phyloP scores from a whole-genome alignment of 495 filamentous ascomycete genomes.

The Amphirosellinia nigrospora region DNA sequence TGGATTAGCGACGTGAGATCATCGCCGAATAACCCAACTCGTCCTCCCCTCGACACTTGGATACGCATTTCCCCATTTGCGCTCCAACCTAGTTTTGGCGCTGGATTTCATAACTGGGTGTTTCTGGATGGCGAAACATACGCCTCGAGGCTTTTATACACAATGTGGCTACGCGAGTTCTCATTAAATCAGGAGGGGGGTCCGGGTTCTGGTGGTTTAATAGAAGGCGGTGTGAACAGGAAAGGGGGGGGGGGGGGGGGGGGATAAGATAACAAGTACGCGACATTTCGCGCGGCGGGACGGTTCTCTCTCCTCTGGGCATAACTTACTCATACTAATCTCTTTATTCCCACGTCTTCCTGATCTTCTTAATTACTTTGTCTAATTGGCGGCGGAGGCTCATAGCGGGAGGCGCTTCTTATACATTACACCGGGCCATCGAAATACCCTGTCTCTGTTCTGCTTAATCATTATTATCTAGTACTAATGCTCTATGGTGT shows the following conservation, averaged over 20 bases:
- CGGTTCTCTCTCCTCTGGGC: neutral
- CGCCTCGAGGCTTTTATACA: neutral
- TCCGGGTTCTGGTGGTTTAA: neutral
- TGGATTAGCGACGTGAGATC: conserved; percentile 33
- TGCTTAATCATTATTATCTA: neutral
- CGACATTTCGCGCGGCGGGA: neutral
- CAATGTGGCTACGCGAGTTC: neutral
- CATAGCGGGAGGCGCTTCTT: neutral
- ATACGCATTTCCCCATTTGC: neutral
- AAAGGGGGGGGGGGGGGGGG: no score
- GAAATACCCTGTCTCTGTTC: neutral
- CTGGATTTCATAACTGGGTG: neutral
- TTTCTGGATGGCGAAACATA: neutral
- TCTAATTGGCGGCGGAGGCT: neutral
- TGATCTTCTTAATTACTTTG: neutral
- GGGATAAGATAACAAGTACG: neutral
- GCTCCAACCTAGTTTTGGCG: neutral
- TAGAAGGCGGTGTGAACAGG: neutral
- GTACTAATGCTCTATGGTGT: neutral
- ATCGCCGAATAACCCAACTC: no score
- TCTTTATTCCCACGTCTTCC: neutral
- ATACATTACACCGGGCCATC: neutral
- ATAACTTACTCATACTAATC: neutral
- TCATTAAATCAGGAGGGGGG: neutral
- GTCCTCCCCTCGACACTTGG: neutral